Conservation (phyloP, 164 flowering plant species). For the Amborella trichopoda region DNA sequence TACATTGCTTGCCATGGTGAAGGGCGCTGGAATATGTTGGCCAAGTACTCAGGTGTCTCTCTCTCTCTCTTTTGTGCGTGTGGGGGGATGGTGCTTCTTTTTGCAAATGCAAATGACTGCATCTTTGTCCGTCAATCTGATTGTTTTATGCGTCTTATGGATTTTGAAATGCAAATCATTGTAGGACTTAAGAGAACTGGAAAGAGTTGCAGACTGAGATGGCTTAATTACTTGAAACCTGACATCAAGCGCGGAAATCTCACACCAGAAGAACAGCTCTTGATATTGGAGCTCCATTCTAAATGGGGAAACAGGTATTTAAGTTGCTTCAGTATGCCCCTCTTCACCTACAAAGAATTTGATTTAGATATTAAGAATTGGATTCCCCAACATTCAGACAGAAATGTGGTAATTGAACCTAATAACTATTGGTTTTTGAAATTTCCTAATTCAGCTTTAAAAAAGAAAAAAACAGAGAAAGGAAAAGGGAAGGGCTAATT, state of each 20-base stretch:
- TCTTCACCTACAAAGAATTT: not conserved
- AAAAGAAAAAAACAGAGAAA: not conserved
- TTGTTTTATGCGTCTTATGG: not conserved
- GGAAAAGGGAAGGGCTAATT: no score
- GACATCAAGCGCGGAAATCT: constrained; percentile 72
- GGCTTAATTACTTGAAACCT: constrained; percentile 79
- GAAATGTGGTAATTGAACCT: not conserved
- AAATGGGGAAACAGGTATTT: constrained; percentile 76
- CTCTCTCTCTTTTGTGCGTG: not conserved
- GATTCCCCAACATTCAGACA: not conserved
- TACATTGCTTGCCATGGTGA: constrained; percentile 56
- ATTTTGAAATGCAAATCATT: no score
- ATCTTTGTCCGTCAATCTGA: not conserved
- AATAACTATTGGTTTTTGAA: not conserved
- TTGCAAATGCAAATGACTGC: not conserved
- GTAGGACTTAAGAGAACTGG: constrained; percentile 78
- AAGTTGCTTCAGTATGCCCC: not conserved
- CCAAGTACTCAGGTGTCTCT: constrained; percentile 45
- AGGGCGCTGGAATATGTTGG: constrained; percentile 74
- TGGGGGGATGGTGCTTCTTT: not conserved
- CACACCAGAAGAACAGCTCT: constrained; percentile 56
- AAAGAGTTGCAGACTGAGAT: constrained; percentile 81
- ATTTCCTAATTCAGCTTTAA: not conserved
- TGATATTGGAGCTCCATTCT: constrained; percentile 79
- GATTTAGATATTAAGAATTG: not conserved